Base-by-base conservation (phyloP, 2,329 filamentous ascomycete species). In the Anisogramma anomala region DNA sequence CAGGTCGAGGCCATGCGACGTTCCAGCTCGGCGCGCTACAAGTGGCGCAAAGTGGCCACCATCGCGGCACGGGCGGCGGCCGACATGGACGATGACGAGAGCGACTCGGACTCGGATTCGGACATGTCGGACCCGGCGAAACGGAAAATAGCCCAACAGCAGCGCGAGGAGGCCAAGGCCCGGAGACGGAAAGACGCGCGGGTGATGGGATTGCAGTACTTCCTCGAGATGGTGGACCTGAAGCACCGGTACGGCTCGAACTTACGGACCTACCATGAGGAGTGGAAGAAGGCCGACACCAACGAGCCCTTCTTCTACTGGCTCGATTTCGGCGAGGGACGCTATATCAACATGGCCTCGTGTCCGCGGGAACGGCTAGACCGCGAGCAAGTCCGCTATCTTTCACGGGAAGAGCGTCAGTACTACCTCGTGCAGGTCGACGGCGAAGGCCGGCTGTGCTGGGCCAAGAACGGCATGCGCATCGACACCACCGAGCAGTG, bases 271-370 rank as follows among this genome's bases (percentile, higher is more conserved):
- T 95, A 94, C 52, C 88, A 95, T 54, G 74, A 77, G 45, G 77
- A 83, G 49, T 95, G 88, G 88, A 86, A 86, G 58, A 75, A 72
- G 46, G 67, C 76, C 1, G 68, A 83, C 20, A 89, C 85, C 0
- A 74, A 77, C 4, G 82, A 94, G 57, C 94, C 91, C 55, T 95
- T 88, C 69, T 94, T 94, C 58, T 89, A 87, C 62, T 94, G 88
- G 87, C 68, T 94, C 1, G 88, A 95, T 56, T 69, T 82, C 44
- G 88, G 88, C 4, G 79, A 80, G 36, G 88, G 88, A 0, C 77
- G 67, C 50, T 59, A 72, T 28, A 56, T 91, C 32, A 81, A 89
- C 48, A 64, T 89, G 10, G 71, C 77, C 3, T 71, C 74, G 0
- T 86, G 86, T 48, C 79, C 85, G 1, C 71, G 88, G 26, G 79